phyloP scores from a whole-genome alignment of 257 asterid genomes.

The Penstemon newberryi region DNA sequence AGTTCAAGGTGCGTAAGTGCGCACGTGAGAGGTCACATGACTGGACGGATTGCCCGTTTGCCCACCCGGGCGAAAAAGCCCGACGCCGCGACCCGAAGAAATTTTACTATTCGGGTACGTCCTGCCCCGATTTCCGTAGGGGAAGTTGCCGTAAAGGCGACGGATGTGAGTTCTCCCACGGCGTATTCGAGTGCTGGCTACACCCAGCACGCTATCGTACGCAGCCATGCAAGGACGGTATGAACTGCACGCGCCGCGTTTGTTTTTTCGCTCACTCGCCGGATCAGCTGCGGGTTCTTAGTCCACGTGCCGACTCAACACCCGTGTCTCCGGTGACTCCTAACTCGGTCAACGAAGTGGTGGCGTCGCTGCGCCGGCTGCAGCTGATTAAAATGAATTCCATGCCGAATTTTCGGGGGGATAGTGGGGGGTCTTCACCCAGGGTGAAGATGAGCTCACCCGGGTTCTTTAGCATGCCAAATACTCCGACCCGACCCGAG shows the following conservation, averaged over 20 bases:
- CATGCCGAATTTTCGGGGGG: conserved; percentile 39
- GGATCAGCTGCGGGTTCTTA: conserved; percentile 47
- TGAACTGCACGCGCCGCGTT: conserved; percentile 37
- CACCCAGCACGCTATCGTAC: conserved; percentile 57
- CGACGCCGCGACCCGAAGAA: conserved; percentile 54
- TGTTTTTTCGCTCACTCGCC: conserved; percentile 58
- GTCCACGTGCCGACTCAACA: conserved; percentile 60
- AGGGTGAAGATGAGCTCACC: conserved; percentile 32
- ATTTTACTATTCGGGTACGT: conserved; percentile 45
- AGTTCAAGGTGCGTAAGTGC: conserved; percentile 49
- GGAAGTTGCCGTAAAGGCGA: conserved; percentile 46
- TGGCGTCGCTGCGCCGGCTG: conserved; percentile 41
- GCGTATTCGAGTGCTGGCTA: conserved; percentile 56
- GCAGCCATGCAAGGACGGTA: conserved; percentile 55
- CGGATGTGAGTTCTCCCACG: conserved; percentile 47
- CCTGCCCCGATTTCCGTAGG: conserved; percentile 47
- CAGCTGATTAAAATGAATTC: conserved; percentile 43
- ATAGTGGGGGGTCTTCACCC: conserved; percentile 30
- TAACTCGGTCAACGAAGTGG: conserved; percentile 36
- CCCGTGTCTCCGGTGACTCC: conserved; percentile 27
- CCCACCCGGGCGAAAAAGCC: conserved; percentile 56
- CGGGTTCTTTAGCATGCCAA: conserved; percentile 44
- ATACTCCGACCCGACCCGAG: conserved; percentile 39
- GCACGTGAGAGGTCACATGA: conserved; percentile 47
- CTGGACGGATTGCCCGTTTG: conserved; percentile 36